Evolutionary conservation across 2,329 filamentous ascomycete species (phyloP).

Genomic region (Cercospora brassicicola): DNA sequence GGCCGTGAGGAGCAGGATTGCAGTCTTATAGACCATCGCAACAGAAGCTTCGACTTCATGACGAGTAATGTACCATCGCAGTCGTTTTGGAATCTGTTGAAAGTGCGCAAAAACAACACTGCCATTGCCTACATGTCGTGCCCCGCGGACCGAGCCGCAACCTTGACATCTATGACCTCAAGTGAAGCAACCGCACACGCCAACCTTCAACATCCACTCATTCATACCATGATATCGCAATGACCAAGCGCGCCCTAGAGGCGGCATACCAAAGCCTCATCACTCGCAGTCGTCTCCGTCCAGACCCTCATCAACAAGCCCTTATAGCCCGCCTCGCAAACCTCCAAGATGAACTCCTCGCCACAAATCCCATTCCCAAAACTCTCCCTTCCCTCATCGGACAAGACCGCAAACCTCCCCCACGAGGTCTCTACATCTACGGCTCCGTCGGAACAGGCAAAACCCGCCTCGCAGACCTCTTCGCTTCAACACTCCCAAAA

Average conservation of each 20-base stretch:
- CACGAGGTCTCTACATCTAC: slow-evolving; percentile 65
- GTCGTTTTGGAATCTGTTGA: fast-evolving
- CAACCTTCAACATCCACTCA: neutral
- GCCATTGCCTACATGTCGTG: neutral
- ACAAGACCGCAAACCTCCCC: neutral
- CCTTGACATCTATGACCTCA: slow-evolving; percentile 6
- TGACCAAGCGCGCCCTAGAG: slow-evolving; percentile 27
- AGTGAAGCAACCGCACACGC: neutral
- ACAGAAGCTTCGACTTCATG: neutral
- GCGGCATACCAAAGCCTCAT: slow-evolving; percentile 30
- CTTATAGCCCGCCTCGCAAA: slow-evolving; percentile 27
- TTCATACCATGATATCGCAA: slow-evolving; percentile 11
- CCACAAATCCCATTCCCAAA: slow-evolving; percentile 5
- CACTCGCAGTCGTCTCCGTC: slow-evolving; percentile 21
- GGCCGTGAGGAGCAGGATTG: neutral
- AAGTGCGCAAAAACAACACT: neutral
- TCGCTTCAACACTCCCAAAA: slow-evolving; percentile 66
- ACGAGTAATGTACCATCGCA: neutral
- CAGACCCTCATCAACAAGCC: slow-evolving; percentile 27
- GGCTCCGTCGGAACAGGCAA: slow-evolving; percentile 79
- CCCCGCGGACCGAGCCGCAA: slow-evolving; percentile 3
- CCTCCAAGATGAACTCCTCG: slow-evolving; percentile 28
- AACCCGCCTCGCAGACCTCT: slow-evolving; percentile 72
- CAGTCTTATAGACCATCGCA: neutral
- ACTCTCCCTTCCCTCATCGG: neutral